A percentile compares a stretch with the other conserved stretches of the same genome.
These are phyloP conservation scores for Diaporthe vaccinii DNA, from an alignment of 2,329 filamentous ascomycete genomes.

Conservation along the genomic window DNA sequence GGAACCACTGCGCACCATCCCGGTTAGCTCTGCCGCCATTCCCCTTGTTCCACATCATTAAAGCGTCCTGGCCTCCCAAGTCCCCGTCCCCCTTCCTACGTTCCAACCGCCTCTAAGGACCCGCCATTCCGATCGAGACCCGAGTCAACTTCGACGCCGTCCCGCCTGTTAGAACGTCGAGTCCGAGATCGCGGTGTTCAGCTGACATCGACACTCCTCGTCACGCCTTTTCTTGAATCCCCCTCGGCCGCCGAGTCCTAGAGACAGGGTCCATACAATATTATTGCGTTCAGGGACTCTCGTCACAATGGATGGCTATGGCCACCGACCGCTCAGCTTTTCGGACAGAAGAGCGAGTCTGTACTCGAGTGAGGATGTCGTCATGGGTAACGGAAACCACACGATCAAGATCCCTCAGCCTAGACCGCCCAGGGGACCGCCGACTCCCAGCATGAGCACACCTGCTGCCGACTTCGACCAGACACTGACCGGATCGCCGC, in stretches of 20 bases:
- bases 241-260: conserved; percentile 28
- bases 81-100: background rate
- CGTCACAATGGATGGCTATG: conserved; percentile 57
- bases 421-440: conserved; percentile 68
- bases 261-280: conserved; percentile 27
- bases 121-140: conserved; percentile 13
- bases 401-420: conserved; percentile 66
- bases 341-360: conserved; percentile 72
- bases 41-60: conserved; percentile 29
- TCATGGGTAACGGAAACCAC: conserved; percentile 63
- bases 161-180: conserved; percentile 28
- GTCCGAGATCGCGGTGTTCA: background rate
- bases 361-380: conserved; percentile 68
- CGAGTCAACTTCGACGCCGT: conserved; percentile 13
- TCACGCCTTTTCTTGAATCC: background rate
- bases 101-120: conserved; percentile 19
- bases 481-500: conserved; percentile 71
- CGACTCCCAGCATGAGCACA: conserved; percentile 76
- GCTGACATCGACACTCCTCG: conserved; percentile 14
- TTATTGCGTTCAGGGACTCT: conserved; percentile 21
- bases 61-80: conserved; percentile 14
- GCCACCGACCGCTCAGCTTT: conserved; percentile 67
- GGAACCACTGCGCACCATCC: conserved; percentile 28
- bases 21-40: conserved; percentile 22
- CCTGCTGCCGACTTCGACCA: conserved; percentile 74